Base-by-base conservation (phyloP, 129 eudicot genomes). In the Helichrysum umbraculigerum region DNA sequence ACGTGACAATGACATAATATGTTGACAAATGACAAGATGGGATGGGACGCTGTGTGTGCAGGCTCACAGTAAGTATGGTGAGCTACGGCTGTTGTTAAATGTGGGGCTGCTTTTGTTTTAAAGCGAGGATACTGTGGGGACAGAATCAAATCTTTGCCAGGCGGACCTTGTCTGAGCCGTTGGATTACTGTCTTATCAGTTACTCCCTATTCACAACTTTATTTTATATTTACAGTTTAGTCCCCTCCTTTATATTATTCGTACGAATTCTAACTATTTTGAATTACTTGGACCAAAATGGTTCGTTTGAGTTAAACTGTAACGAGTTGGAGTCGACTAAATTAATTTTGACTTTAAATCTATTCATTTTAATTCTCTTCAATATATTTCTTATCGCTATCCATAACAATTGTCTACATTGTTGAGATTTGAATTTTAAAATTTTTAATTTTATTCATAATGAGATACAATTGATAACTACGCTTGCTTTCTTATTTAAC, bases 1-100 rank as follows among this genome's bases (percentile, higher is more conserved):
- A 79, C 59, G 78, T 64, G 83, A 79, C 61, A 72, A 25, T n/a
- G 83, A 79, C 83, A 25, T 64, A 78, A 79, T 78, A 39, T 79
- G 34, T 32, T 32, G 83, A 72, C 78, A 30, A 51, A 50, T 72
- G 83, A 72, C 78, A 72, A 79, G 83, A 79, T 72, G 78, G 68
- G 74, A 72, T 79, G 50, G 69, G 78, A 79, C 82, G 51, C 73
- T 72, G 67, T 79, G 59, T 20, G 72, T 63, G 73, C 78, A 67
- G 58, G 3, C 57, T 41, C 83, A 79, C 83, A 72, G 83, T 79
- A 79, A 79, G 65, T 37, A 6, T 25, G 39, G 34, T 62, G 78
- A 16, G 21, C 79, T 62, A 74, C 58, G 71, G 66, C 35, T 51
- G 41, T 52, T 25, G 69, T 68, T 77, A 32, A 14, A 25, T 47